Conservation (phyloP, 805 yeast species). For the Teunomyces aglyptinius region DNA sequence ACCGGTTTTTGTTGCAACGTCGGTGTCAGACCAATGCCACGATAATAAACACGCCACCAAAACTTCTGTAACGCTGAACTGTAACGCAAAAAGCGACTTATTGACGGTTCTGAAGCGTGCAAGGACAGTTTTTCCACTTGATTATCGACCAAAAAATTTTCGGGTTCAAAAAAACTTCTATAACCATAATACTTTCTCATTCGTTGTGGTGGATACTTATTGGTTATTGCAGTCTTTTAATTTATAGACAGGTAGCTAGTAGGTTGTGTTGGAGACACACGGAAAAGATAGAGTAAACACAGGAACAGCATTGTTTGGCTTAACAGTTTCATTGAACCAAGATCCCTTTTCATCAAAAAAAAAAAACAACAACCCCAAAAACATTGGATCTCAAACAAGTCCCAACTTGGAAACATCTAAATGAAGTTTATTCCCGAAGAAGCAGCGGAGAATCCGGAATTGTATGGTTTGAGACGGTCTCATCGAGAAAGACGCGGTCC, state of each 20-base stretch:
- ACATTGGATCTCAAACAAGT: background rate
- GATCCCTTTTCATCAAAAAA: background rate
- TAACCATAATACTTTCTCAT: background rate
- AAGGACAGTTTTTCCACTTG: no score
- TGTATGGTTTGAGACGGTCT: constrained; percentile 80
- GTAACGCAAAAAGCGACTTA: no score
- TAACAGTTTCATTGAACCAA: background rate
- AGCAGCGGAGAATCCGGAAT: constrained; percentile 67
- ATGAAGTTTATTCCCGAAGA: constrained; percentile 43
- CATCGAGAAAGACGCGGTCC: constrained; percentile 53
- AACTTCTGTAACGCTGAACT: no score
- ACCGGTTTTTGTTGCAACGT: no score
- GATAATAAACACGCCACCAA: no score
- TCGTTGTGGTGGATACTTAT: background rate
- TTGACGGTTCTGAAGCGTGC: no score
- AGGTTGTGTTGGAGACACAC: background rate
- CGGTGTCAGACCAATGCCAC: no score
- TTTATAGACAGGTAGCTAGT: background rate
- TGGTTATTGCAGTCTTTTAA: background rate
- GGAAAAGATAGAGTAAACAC: background rate
- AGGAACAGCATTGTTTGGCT: background rate
- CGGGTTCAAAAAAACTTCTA: background rate
- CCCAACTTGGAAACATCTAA: background rate
- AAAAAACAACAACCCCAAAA: background rate
- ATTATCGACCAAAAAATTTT: background rate